Conservation (phyloP, 306 rosid species). For the Citrullus colocynthis region DNA sequence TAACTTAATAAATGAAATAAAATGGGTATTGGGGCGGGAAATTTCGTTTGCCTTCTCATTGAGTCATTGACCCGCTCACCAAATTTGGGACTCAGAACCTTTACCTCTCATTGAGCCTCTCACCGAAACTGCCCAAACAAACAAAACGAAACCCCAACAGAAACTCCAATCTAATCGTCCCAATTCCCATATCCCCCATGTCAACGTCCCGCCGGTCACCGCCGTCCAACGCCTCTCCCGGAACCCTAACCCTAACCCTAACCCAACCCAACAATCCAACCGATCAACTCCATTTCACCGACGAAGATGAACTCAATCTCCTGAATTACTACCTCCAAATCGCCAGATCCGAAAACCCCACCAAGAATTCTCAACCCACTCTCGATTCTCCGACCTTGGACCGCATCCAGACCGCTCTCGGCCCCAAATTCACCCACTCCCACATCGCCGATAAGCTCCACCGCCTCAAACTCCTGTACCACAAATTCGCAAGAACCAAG, state of each 20-base stretch:
- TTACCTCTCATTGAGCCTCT: neutral
- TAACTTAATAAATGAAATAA: no score
- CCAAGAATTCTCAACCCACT: constrained; percentile 4
- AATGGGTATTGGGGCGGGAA: no score
- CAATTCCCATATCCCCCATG: neutral
- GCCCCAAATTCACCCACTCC: constrained; percentile 10
- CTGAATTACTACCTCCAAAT: constrained; percentile 9
- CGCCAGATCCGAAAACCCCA: neutral
- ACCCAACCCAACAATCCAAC: neutral
- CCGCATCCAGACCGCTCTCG: neutral
- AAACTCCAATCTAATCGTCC: neutral
- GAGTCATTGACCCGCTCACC: no score
- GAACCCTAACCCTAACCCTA: neutral
- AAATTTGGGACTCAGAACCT: neutral
- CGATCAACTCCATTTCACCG: constrained; percentile 5
- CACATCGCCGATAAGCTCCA: constrained; percentile 23
- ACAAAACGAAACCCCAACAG: neutral
- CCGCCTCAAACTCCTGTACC: constrained; percentile 14
- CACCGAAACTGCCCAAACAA: neutral
- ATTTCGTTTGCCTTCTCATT: no score
- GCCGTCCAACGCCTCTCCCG: neutral
- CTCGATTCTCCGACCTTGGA: constrained; percentile 7
- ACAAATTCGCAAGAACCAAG: constrained; percentile 15
- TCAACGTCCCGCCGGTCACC: neutral
- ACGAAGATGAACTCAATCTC: constrained; percentile 15